Base-by-base conservation (phyloP, 179 eudicot species). In the Camellia oleifera region DNA sequence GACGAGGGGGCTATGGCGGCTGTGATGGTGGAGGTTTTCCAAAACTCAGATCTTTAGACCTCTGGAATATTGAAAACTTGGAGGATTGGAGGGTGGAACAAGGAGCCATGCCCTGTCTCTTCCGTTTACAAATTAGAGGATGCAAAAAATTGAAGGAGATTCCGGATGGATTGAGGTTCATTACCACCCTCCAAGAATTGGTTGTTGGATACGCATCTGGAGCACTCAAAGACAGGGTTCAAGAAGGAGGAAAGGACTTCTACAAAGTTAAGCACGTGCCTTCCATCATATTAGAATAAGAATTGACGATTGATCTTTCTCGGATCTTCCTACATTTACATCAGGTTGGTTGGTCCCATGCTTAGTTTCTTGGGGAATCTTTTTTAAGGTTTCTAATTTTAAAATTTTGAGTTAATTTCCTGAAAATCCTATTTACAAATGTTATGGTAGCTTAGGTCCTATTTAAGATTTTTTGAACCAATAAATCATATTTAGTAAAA, bases 51-150 rank as follows among this genome's bases (percentile, higher is more conserved):
- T 68, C 62, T 77, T 79, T 87, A 42, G 3, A 3, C 20, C 0
- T 88, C 0, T 9, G 11, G 10, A 26, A 26, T 4, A 67, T 88
- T 2, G 4, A 10, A 3, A 76, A 69, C 42, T 77, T 82, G 53
- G 76, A 79, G 52, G 72, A 18, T 3, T 87, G 84, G 88, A 74
- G 11, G 13, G 70, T 88, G 45, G 87, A 85, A 46, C n/a, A 32
- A 53, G 87, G 87, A 15, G 85, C 89, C 9, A 79, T 88, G 85
- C 75, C 78, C 0, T 44, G 63, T 44, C 86, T 88, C 17, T 50
- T 68, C 46, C 65, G 46, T 65, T 75, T 86, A 46, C 58, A 46
- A 17, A 75, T 88, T 10, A 2, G 1, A 0, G 7, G 42, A 1
- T 81, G 85, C 42, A 12, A 14, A 50, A 62, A 20, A 46, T 58